Percentiles rank a stretch among this genome's conserved stretches.
phyloP scores from a whole-genome alignment of 441 rosid genomes.

The Jatropha multifida region DNA sequence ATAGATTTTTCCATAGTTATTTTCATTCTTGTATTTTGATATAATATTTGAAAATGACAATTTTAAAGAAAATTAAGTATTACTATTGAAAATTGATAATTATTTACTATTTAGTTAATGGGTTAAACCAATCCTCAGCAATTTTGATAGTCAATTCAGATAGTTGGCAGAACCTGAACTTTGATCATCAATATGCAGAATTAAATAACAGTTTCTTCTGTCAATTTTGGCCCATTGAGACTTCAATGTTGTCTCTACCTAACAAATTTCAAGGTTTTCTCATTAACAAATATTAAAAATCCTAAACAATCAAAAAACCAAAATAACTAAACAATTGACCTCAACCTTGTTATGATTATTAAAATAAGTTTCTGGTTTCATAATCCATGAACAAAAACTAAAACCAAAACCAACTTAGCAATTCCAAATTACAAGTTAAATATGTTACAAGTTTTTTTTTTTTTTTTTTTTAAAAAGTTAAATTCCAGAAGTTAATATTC shows the following conservation, averaged over 20 bases:
- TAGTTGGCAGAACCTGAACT: neutral
- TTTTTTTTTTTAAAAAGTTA: neutral
- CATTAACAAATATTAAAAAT: no score
- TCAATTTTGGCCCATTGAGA: no score
- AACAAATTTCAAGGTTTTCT: neutral
- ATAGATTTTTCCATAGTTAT: no score
- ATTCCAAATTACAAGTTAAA: neutral
- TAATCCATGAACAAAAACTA: neutral
- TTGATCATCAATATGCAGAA: neutral
- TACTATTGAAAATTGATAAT: no score
- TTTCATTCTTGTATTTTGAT: no score
- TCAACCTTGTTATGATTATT: neutral
- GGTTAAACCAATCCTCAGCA: neutral
- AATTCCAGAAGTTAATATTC: neutral
- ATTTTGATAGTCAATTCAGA: neutral
- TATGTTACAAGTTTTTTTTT: neutral
- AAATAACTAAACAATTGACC: neutral
- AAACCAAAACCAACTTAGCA: neutral
- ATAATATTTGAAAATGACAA: no score
- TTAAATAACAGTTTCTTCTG: no score
- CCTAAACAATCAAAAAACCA: no score
- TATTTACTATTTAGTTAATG: no score
- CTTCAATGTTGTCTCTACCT: neutral
- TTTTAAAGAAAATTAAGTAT: no score
- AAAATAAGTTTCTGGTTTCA: neutral